Conservation (phyloP, 805 yeast genomes). For the Priceomyces castillae region DNA sequence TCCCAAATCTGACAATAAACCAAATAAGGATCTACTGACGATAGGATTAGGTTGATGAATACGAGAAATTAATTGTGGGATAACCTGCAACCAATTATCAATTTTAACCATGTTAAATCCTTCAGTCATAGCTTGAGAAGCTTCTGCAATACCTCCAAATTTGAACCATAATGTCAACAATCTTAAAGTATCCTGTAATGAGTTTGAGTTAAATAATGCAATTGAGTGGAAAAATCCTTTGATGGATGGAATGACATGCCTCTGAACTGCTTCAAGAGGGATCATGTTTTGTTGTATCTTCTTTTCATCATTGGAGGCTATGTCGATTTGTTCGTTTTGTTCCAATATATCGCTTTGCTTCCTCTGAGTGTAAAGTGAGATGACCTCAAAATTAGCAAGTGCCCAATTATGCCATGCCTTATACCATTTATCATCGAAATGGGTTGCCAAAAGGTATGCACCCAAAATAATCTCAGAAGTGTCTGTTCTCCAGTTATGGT, state of each 20-base stretch:
- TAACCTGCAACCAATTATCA: conserved; percentile 92
- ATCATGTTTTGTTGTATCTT: conserved; percentile 17
- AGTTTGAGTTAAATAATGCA: conserved; percentile 78
- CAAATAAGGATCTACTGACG: conserved; percentile 77
- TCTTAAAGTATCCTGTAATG: conserved; percentile 89
- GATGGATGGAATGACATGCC: conserved; percentile 94
- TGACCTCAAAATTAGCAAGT: conserved; percentile 92
- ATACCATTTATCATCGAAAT: conserved; percentile 90
- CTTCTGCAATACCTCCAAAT: conserved; percentile 91
- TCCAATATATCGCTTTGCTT: conserved; percentile 25
- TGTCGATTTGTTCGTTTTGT: conserved; percentile 25
- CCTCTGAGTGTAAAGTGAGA: conserved; percentile 53
- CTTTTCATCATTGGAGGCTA: conserved; percentile 13
- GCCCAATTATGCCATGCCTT: conserved; percentile 99
- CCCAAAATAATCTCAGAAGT: conserved; percentile 82
- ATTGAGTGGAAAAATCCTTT: conserved; percentile 95
- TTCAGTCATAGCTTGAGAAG: conserved; percentile 84
- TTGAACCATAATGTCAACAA: conserved; percentile 92
- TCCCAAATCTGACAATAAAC: conserved; percentile 82
- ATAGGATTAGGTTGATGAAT: conserved; percentile 91
- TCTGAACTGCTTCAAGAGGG: conserved; percentile 60
- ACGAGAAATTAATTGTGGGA: conserved; percentile 93
- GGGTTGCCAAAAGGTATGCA: conserved; percentile 89
- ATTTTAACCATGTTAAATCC: conserved; percentile 87
- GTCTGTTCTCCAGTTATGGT: conserved; percentile 75